Percentiles rank a stretch among this genome's conserved stretches.
phyloP scores from a whole-genome alignment of 2,329 filamentous ascomycete genomes.

The Ophiostoma triangulosporum region DNA sequence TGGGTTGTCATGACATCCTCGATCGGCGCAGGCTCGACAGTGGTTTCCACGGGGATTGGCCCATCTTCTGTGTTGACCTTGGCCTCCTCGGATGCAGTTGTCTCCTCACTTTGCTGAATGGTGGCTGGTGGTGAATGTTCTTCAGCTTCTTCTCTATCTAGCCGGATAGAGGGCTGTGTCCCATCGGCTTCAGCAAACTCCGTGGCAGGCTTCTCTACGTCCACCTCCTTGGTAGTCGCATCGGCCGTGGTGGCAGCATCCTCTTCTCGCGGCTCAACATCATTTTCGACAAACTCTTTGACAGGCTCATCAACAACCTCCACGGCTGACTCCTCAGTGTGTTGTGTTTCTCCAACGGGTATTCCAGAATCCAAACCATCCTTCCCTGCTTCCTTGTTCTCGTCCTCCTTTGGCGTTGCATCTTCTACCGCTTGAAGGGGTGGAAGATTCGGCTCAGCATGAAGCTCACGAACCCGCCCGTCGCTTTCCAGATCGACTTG shows the following conservation, averaged over 20 bases:
- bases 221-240: background rate
- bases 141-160: slow-evolving; percentile 2
- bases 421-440: slow-evolving; percentile 1
- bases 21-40: background rate
- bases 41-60: background rate
- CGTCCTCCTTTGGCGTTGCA: background rate
- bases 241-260: background rate
- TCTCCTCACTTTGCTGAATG: background rate
- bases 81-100: background rate
- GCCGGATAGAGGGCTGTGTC: background rate
- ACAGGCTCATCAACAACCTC: slow-evolving; percentile 2
- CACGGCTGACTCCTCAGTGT: background rate
- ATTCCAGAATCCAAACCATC: slow-evolving; percentile 1
- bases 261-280: background rate
- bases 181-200: background rate
- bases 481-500: slow-evolving; percentile 3
- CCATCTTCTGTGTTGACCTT: background rate
- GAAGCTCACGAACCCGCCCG: slow-evolving; percentile 2
- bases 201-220: background rate
- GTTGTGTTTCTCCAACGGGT: background rate
- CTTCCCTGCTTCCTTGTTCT: background rate
- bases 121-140: background rate
- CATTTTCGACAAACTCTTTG: background rate
- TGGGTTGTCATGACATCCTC: background rate
- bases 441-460: background rate